Base-by-base conservation (phyloP, 371 early-diverging fungal species). In the Lichtheimia hyalospora region DNA sequence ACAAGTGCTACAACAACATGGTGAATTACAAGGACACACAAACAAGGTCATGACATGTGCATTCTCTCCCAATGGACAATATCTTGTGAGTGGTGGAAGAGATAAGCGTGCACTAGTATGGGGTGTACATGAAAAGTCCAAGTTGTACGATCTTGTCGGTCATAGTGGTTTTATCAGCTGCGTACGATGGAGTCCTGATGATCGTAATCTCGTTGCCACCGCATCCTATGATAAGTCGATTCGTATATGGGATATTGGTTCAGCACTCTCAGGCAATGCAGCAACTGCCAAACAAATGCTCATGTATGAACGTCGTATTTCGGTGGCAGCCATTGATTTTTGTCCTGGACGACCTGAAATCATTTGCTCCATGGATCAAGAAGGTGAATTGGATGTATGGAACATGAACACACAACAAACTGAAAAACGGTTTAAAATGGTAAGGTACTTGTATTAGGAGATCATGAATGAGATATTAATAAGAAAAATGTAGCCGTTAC, bases 321-420 rank as follows among this genome's bases (percentile, higher is more conserved):
- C 58, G 8, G 77, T 84, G 1, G 77, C 76, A 0, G 80, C 82
- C 0, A 77, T 84, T 8, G 86, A 86, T 63, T 84, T 85, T 64
- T 77, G 77, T 5, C 77, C 83, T 15, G 67, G 68, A 40, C 70
- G 77, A 39, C 74, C 75, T 51, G 81, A 77, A 39, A 75, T 69
- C 3, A 70, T 82, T 39, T 82, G 82, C 34, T 77, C 84, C 2
- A 64, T 84, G 41, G 87, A 86, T 61, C 73, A 66, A 1, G 85
- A 84, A 58, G 84, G 85, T 54, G 83, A 84, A 55, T 56, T 84
- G 13, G 75, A 77, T 18, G 71, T 84, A 0, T 84, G 84, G 82
- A 76, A 84, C 48, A 55, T 79, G 28, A 67, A 49, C 42, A 67
- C 79, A 4, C 69, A 71, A 1, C 67, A 61, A 3, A 77, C 82